A percentile compares a stretch with the other conserved stretches of the same genome.
Evolutionary conservation across 2,329 filamentous ascomycete species (phyloP).

Genomic region (Aspergillus awamori): DNA sequence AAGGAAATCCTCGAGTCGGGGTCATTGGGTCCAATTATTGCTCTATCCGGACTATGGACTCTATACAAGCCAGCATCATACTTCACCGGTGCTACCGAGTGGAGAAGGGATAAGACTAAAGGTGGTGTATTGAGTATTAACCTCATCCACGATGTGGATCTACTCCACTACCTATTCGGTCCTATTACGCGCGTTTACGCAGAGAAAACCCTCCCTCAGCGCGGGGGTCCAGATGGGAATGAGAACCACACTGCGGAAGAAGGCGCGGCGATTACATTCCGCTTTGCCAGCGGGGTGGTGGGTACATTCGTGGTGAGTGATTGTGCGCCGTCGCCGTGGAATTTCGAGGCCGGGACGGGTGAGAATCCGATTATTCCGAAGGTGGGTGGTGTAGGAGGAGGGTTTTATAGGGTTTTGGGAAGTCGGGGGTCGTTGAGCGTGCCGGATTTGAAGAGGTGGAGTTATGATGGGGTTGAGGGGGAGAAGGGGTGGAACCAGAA

Average conservation of each 20-base stretch:
- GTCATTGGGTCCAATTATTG: constrained; percentile 52
- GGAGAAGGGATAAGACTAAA: constrained; percentile 47
- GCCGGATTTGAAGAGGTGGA: constrained; percentile 57
- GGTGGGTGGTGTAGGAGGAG: constrained; percentile 14
- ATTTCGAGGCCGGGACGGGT: constrained; percentile 61
- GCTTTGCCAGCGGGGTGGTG: constrained; percentile 58
- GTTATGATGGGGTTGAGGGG: constrained; percentile 42
- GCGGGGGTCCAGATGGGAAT: constrained; percentile 29
- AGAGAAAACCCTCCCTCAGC: constrained; percentile 49
- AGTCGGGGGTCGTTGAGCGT: constrained; percentile 43
- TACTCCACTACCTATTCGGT: constrained; percentile 60
- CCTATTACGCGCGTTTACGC: constrained; percentile 56
- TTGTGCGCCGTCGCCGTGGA: constrained; percentile 54
- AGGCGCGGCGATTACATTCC: constrained; percentile 57
- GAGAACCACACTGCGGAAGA: constrained; percentile 55
- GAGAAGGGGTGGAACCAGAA: constrained; percentile 48
- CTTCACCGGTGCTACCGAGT: constrained; percentile 52
- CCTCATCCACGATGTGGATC: constrained; percentile 63
- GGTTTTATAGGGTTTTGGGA: background rate
- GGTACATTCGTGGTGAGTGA: constrained; percentile 62
- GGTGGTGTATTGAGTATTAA: constrained; percentile 61
- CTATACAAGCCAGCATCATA: constrained; percentile 56
- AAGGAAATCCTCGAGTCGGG: constrained; percentile 49
- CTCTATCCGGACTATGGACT: constrained; percentile 60
- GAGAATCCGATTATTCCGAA: constrained; percentile 59